Evolutionary conservation across 306 rosid species (phyloP), one percentile per base, ranked within the genome.

Genomic region (Pterocarpus santalinus): DNA sequence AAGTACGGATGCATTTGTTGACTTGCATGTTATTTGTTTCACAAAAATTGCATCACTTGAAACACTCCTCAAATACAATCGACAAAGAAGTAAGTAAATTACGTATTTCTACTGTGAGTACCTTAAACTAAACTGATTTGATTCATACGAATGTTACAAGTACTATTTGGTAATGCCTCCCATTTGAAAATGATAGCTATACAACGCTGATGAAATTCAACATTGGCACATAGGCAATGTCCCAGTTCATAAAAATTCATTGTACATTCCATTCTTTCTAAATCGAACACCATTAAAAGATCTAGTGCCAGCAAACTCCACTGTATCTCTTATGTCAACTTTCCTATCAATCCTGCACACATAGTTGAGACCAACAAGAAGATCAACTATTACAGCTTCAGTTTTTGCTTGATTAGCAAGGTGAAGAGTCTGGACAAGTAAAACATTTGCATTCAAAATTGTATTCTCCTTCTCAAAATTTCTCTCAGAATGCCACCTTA

Each of bases 291-390:
- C 82, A 46, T 78, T 69, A 30, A 35, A 49, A 65, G 75, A 76
- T 78, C 81, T 61, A 69, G 72, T 63, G 44, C 81, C 84, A 72
- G 82, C 67, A 64, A 84, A 63, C 2, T 88, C 83, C 2, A 66
- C 8, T 58, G 74, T 12, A 72, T 85, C 86, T 77, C 58, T 77
- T 53, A 60, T 28, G 34, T 81, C 70, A 53, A 58, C 73, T 52
- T 78, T 87, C 56, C 82, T 81, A 28, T 80, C 81, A 53, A 83
- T 55, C 74, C 81, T 86, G 80, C 90, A 93, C 28, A 93, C 77
- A 75, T 89, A 84, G 80, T 89, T 92, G 38, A 96, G 91, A 81
- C 97, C 99, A 28, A 90, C 87, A 53, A 96, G 94, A 85, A 96
- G 93, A 84, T 96, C 98, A 14, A 80, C 14, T 60, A 96, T 79